Percentiles rank a stretch among this genome's conserved stretches.
phyloP scores from a whole-genome alignment of 2,329 filamentous ascomycete species.

The Malbranchea zuffiana region DNA sequence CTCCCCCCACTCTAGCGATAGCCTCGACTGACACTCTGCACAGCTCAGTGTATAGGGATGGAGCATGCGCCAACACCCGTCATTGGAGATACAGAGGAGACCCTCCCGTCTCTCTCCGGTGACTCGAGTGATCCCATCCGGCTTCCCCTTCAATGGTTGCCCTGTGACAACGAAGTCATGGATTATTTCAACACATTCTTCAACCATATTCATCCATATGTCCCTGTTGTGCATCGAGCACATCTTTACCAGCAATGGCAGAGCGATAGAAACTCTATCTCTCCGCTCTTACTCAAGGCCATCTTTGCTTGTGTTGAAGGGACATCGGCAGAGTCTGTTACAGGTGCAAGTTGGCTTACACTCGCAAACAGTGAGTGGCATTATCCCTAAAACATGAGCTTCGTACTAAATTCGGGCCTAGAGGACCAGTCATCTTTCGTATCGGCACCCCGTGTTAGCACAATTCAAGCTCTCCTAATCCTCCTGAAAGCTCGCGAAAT shows the following conservation, averaged over 20 bases:
- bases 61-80: slow-evolving; percentile 44
- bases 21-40: slow-evolving; percentile 59
- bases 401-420: slow-evolving; percentile 32
- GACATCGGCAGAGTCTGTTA: slow-evolving; percentile 35
- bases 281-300: slow-evolving; percentile 76
- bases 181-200: slow-evolving; percentile 90
- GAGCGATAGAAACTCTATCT: slow-evolving; percentile 68
- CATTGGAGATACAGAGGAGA: slow-evolving; percentile 55
- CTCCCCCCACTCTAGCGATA: background rate
- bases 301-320: slow-evolving; percentile 83
- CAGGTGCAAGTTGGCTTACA: slow-evolving; percentile 87
- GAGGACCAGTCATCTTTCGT: slow-evolving; percentile 89
- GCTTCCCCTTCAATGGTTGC: slow-evolving; percentile 90
- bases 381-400: slow-evolving; percentile 7
- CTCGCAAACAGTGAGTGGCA: slow-evolving; percentile 43
- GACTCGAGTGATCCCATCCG: slow-evolving; percentile 67
- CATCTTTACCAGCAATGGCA: slow-evolving; percentile 87
- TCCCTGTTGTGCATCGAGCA: slow-evolving; percentile 74
- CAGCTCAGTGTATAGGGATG: slow-evolving; percentile 52
- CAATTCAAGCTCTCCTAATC: slow-evolving; percentile 78
- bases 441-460: slow-evolving; percentile 81
- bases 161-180: slow-evolving; percentile 67
- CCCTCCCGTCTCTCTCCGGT: slow-evolving; percentile 56
- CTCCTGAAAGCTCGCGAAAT: slow-evolving; percentile 84
- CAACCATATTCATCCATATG: slow-evolving; percentile 78